A percentile compares a stretch with the other conserved stretches of the same genome.
These are phyloP conservation scores for Chamaecyparis obtusa DNA, from an alignment of 75 land plant species.

Conservation along the genomic window DNA sequence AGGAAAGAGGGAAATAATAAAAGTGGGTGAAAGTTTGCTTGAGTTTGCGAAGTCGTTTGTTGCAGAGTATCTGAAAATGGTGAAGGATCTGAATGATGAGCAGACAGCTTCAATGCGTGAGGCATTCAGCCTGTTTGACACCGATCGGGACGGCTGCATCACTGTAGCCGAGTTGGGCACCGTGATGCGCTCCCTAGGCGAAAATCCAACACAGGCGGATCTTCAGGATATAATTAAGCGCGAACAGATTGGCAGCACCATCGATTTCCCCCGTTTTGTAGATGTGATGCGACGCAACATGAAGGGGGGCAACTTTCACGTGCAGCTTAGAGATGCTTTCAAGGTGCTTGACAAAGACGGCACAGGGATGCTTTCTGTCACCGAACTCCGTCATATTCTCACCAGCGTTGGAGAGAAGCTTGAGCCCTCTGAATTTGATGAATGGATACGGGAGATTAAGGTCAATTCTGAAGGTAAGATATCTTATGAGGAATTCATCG, in stretches of 20 bases:
- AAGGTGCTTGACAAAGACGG: constrained; percentile 78
- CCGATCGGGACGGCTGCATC: constrained; percentile 72
- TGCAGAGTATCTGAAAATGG: constrained; percentile 25
- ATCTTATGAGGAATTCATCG: constrained; percentile 69
- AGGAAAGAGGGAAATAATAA: too few relatives aligned
- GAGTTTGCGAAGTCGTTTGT: neutral
- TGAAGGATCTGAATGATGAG: constrained; percentile 67
- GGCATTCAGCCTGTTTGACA: constrained; percentile 85
- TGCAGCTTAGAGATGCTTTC: constrained; percentile 81
- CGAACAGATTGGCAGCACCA: constrained; percentile 53
- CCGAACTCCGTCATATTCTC: constrained; percentile 62
- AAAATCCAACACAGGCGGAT: constrained; percentile 80
- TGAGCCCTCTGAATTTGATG: constrained; percentile 70
- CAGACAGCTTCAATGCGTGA: constrained; percentile 72
- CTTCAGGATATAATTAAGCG: constrained; percentile 61
- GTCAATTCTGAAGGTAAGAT: constrained; percentile 59
- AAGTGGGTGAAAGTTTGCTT: too few relatives aligned
- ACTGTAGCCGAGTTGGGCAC: constrained; percentile 72
- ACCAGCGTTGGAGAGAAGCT: constrained; percentile 75
- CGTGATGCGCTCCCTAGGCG: constrained; percentile 84
- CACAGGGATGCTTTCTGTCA: constrained; percentile 60
- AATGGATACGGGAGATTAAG: constrained; percentile 81
- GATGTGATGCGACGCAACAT: constrained; percentile 72
- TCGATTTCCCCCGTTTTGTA: constrained; percentile 70
- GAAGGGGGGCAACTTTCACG: constrained; percentile 59